Percentiles rank a stretch among this genome's conserved stretches.
phyloP scores from a whole-genome alignment of 148 eudicot species.

The Dianthus caryophyllus region DNA sequence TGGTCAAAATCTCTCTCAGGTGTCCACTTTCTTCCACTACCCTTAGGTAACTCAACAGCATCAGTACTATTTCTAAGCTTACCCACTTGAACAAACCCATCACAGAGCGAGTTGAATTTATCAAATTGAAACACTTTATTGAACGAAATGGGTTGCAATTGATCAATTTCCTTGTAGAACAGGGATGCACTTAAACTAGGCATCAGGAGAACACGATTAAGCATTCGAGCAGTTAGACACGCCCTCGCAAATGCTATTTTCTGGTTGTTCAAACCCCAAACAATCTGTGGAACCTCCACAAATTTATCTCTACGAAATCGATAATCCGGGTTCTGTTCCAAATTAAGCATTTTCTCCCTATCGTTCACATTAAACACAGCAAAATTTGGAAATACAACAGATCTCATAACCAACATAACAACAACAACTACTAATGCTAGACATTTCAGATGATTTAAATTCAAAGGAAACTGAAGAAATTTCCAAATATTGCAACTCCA shows the following conservation, averaged over 20 bases:
- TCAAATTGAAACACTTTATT: conserved; percentile 70
- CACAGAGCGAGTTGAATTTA: conserved; percentile 62
- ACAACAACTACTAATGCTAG: conserved; percentile 19
- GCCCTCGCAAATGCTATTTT: conserved; percentile 95
- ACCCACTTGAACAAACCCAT: conserved; percentile 72
- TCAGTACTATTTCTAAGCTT: conserved; percentile 42
- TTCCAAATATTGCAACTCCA: conserved; percentile 37
- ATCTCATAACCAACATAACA: conserved; percentile 32
- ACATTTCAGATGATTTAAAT: conserved; percentile 52
- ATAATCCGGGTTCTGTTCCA: conserved; percentile 7
- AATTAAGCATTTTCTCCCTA: conserved; percentile 15
- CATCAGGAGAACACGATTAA: conserved; percentile 78
- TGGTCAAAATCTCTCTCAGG: conserved; percentile 71
- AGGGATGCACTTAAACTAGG: conserved; percentile 90
- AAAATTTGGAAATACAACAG: conserved; percentile 36
- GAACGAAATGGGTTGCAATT: conserved; percentile 63
- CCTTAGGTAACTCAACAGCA: conserved; percentile 59
- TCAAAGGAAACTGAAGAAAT: conserved; percentile 34
- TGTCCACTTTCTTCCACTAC: conserved; percentile 95
- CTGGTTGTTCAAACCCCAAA: conserved; percentile 98
- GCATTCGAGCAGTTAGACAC: conserved; percentile 76
- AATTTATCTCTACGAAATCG: conserved; percentile 42
- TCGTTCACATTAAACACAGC: conserved; percentile 28
- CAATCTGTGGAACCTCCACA: conserved; percentile 86
- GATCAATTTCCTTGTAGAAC: conserved; percentile 88